These are phyloP conservation scores for Lachnellula subtilissima DNA, from an alignment of 2,329 filamentous ascomycete genomes.

Conservation along the genomic window DNA sequence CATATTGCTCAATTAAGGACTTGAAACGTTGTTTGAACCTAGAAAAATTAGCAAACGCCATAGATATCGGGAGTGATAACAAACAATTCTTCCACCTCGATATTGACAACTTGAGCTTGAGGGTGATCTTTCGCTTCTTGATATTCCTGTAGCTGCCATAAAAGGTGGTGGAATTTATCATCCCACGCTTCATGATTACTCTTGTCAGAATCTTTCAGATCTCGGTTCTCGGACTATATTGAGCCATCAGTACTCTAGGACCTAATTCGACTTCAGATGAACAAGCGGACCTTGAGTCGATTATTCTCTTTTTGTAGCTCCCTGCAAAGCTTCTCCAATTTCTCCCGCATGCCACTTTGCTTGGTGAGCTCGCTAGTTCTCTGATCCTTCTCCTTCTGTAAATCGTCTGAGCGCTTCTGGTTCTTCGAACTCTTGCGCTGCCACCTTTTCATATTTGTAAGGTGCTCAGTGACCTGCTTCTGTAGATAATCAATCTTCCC, in stretches of 20 bases:
- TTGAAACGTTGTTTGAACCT: slow-evolving; percentile 86
- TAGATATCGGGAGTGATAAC: slow-evolving; percentile 27
- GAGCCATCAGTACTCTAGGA: slow-evolving; percentile 20
- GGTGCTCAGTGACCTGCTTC: slow-evolving; percentile 83
- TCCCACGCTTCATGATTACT: slow-evolving; percentile 79
- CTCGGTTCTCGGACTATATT: slow-evolving; percentile 81
- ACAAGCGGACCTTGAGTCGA: slow-evolving; percentile 74
- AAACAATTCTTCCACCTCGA: slow-evolving; percentile 86
- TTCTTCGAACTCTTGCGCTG: slow-evolving; percentile 93
- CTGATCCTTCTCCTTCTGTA: slow-evolving; percentile 96
- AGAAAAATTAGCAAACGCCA: slow-evolving; percentile 35
- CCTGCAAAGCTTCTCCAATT: slow-evolving; percentile 90
- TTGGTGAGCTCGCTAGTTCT: slow-evolving; percentile 78
- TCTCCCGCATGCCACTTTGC: slow-evolving; percentile 86
- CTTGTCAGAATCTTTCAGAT: slow-evolving; percentile 79
- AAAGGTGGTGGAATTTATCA: slow-evolving; percentile 72
- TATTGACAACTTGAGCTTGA: slow-evolving; percentile 72
- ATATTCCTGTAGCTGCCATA: slow-evolving; percentile 81
- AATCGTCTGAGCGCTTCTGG: slow-evolving; percentile 87
- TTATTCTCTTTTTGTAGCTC: slow-evolving; percentile 97
- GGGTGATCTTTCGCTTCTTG: slow-evolving; percentile 83
- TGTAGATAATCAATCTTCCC: slow-evolving; percentile 88
- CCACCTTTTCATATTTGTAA: slow-evolving; percentile 91
- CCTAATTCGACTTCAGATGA: slow-evolving; percentile 5
- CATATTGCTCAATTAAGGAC: slow-evolving; percentile 93